Evolutionary conservation across 1,139 yeast genomes (phyloP), one percentile per base, ranked within the genome.

Genomic region (Diutina mesorugosa): DNA sequence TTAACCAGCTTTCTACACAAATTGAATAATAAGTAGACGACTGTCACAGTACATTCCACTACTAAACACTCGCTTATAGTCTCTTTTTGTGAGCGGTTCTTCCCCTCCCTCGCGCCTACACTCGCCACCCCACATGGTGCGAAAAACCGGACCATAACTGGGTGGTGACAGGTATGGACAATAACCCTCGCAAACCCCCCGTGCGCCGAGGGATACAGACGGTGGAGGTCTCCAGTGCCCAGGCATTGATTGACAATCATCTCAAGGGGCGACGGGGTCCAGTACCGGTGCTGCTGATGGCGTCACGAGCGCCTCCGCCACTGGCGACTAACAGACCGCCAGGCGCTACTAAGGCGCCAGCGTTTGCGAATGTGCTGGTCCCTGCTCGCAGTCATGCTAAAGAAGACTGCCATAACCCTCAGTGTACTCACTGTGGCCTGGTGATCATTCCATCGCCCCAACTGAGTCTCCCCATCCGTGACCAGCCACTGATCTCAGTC

Each of bases 381-480:
- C 77, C 77, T 1, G 76, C 76, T 2, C 67, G 66, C 47, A 21
- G 32, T 5, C 60, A 66, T 30, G 74, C 66, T 64, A 62, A 65
- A 32, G 72, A 73, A 30, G 60, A 67, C 18, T 77, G 82, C 60
- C 66, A 64, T 18, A 79, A 80, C 60, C 84, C 84, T 0, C 81
- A 76, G 62, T 86, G 91, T 65, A 69, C 64, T 1, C 81, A 80
- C 59, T 86, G 93, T 68, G 90, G 91, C 0, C 70, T 77, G 8
- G 87, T 85, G 46, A 84, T 86, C 3, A 85, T 85, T 21, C 93
- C 95, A 0, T 76, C 89, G 0, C 95, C 93, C 1, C 76, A 75
- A 50, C 81, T 90, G 1, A 72, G 82, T 3, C 71, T 77, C 59
- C 93, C 93, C 0, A 64, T 83, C 10, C 73, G 72, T 51, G 90